Evolutionary conservation across 176 grass and related monocot species (phyloP).

Genomic region (Cymbopogon citratus): DNA sequence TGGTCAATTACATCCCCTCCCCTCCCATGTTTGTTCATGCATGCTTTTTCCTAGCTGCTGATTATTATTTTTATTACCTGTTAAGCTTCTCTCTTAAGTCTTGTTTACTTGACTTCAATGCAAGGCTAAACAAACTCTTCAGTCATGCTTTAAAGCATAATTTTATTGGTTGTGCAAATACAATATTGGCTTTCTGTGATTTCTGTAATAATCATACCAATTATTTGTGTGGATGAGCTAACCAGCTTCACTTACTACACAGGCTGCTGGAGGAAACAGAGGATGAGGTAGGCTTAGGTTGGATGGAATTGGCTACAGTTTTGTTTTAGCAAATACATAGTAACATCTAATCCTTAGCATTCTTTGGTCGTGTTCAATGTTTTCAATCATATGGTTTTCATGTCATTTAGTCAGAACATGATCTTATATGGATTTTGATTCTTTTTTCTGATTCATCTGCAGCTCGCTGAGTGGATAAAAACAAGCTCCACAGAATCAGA

Average conservation of each 20-base stretch:
- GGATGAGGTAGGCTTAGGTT: slow-evolving; percentile 57
- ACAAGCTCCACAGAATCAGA: slow-evolving; percentile 44
- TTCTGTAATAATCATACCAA: background rate
- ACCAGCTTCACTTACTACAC: slow-evolving; percentile 23
- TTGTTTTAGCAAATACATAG: background rate
- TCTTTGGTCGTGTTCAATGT: background rate
- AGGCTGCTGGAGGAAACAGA: slow-evolving; percentile 94
- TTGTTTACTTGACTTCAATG: background rate
- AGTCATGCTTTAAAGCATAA: background rate
- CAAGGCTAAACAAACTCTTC: background rate
- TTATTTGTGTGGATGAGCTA: slow-evolving; percentile 22
- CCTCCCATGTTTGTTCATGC: background rate
- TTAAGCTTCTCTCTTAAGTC: background rate
- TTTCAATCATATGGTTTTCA: background rate
- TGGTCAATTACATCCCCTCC: background rate
- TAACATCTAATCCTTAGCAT: background rate
- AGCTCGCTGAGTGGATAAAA: slow-evolving; percentile 91
- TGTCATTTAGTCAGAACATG: background rate
- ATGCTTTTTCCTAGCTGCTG: background rate
- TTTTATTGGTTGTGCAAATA: background rate
- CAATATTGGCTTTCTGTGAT: background rate
- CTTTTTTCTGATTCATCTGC: slow-evolving; percentile 4
- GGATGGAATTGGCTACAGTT: background rate
- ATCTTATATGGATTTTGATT: background rate
- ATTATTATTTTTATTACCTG: background rate